Base-by-base conservation (phyloP, 2,329 filamentous ascomycete species). In the Talaromyces sp. region DNA sequence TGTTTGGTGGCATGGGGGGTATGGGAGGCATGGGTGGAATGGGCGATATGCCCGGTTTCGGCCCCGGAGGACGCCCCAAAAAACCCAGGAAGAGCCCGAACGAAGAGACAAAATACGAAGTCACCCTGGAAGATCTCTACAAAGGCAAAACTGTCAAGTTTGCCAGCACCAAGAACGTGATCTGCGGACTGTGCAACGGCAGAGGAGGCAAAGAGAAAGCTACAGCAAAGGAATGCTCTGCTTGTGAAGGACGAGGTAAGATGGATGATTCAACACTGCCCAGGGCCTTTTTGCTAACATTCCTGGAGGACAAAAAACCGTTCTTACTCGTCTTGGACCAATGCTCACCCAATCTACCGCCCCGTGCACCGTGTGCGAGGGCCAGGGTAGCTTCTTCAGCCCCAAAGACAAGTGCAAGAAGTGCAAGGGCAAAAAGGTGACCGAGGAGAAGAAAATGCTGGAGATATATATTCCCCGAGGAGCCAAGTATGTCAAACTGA, bases 101-200 rank as follows among this genome's bases (percentile, higher is more conserved):
- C 67, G 93, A 97, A 75, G 89, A 96, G 73, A 91, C 96, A 70
- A 86, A 91, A 68, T 98, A 99, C 78, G 88, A 92, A 73, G 90
- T 98, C 61, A 89, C 87, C 2, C 79, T 99, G 62, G 95, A 98
- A 75, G 95, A 99, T 76, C 82, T 99, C 32, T 99, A 98, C 84
- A 97, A 96, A 79, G 95, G 95, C 70, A 97, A 98, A 82, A 97
- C 95, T 0, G 95, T 96, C 71, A 95, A 96, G 78, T 97, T 99
- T 74, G 88, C 91, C 9, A 95, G 90, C 71, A 96, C 93, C 70
- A 98, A 98, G 81, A 93, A 96, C 71, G 85, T 97, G 63, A 82
- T 96, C 63, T 99, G 95, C 78, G 83, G 83, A 62, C 84, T 87
- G 69, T 99, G 95, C 81, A 93, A 93, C 73, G 95, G 95, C 51